Evolutionary conservation across 2,329 filamentous ascomycete species (phyloP), one percentile per base, ranked within the genome.

Genomic region (Purpureocillium lavendulum): DNA sequence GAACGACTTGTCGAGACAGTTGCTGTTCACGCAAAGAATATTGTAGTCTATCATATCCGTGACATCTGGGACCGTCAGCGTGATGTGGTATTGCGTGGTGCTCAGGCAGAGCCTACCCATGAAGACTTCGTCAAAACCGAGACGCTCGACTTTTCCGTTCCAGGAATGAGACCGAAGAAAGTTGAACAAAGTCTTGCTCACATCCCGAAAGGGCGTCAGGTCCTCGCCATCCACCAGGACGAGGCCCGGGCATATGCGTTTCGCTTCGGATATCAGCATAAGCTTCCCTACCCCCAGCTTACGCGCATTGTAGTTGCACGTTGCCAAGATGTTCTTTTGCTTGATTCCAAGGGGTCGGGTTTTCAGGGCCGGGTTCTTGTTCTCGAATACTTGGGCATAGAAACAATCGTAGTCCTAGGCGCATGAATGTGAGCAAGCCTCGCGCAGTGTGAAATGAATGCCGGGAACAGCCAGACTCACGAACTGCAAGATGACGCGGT

Each of bases 271-370:
- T 55, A 96, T 80, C 47, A 87, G 75, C 71, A 94, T 88, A 44
- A 97, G 71, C 66, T 98, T 97, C 59, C 75, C 70, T 39, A 89
- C 71, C 39, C 78, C 79, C n/a, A 65, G 73, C 38, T 78, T 68
- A 29, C 90, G 80, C 16, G 90, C 90, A 56, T 85, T 86, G 60
- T 97, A 97, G 64, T 97, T 97, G 72, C 87, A 94, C 4, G 88
- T 94, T 16, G 89, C 87, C 31, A 92, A 72, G 40, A 96, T 95
- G 57, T 88, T 86, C 63, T 96, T 96, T 62, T 96, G 89, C 60
- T 89, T 85, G 42, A 95, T 80, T 29, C 87, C 89, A 28, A 97
- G 67, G 7, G 88, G 87, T 14, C 84, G 64, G 1, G 73, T 70
- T 55, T 79, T 87, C 41, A 96, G 68, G 3, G 72, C 67, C 1